Conservation (phyloP, 2,329 filamentous ascomycete species). For the Uncinocarpus reesii region DNA sequence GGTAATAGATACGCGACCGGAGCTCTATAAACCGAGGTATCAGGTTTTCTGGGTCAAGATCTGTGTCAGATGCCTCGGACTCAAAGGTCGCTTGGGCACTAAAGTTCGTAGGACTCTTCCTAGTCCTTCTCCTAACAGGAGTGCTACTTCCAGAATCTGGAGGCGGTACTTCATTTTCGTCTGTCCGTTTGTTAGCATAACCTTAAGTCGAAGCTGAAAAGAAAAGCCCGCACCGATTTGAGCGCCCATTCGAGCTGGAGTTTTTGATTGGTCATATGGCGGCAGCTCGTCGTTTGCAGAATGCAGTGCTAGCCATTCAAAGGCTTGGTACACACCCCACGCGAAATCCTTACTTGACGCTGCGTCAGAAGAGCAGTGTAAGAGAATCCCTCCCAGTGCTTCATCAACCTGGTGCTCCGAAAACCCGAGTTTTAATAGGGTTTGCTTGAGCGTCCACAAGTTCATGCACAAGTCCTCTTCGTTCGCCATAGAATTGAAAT, state of each 20-base stretch:
- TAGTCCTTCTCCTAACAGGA: slow-evolving; percentile 3
- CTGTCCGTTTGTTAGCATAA: slow-evolving; percentile 15
- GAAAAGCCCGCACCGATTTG: slow-evolving; percentile 21
- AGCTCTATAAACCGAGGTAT: slow-evolving; percentile 67
- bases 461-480: slow-evolving; percentile 72
- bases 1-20: slow-evolving; percentile 56
- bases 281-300: slow-evolving; percentile 59
- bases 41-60: slow-evolving; percentile 64
- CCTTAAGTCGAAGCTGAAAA: not conserved
- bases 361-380: slow-evolving; percentile 54
- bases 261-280: slow-evolving; percentile 50
- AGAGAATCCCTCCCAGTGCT: slow-evolving; percentile 55
- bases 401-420: slow-evolving; percentile 51
- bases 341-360: slow-evolving; percentile 51
- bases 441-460: slow-evolving; percentile 74
- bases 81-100: not conserved
- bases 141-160: slow-evolving; percentile 13
- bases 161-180: slow-evolving; percentile 3
- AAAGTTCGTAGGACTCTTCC: not conserved
- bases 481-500: slow-evolving; percentile 28
- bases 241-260: slow-evolving; percentile 15
- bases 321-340: slow-evolving; percentile 76
- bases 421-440: slow-evolving; percentile 60
- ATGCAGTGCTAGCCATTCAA: slow-evolving; percentile 84
- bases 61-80: slow-evolving; percentile 44